Conservation (phyloP, 1,284 basidiomycete genomes). For the Malassezia obtusa region DNA sequence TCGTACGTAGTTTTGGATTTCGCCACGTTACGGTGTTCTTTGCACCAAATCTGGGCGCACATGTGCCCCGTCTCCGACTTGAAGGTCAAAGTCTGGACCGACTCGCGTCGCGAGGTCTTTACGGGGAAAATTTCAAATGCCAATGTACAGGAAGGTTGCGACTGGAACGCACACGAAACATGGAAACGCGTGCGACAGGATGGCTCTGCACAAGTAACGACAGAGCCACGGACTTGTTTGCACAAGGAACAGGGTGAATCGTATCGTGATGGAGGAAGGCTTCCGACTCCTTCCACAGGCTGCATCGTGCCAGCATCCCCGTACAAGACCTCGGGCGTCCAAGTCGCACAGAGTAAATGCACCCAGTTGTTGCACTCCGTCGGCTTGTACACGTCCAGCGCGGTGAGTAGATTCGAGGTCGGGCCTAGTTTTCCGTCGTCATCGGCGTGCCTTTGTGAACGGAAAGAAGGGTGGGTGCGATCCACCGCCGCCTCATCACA, state of each 20-base stretch:
- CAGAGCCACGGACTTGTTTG: conserved; percentile 62
- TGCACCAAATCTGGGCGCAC: conserved; percentile 69
- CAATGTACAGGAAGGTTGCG: conserved; percentile 60
- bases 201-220: conserved; percentile 65
- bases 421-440: neutral
- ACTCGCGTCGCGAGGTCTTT: conserved; percentile 43
- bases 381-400: conserved; percentile 73
- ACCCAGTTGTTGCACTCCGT: conserved; percentile 90
- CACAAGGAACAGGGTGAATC: conserved; percentile 53
- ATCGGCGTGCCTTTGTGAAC: neutral
- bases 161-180: conserved; percentile 76
- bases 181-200: conserved; percentile 68
- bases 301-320: conserved; percentile 64
- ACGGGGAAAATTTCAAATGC: conserved; percentile 81
- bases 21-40: conserved; percentile 59
- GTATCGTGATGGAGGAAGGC: conserved; percentile 53
- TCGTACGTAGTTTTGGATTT: conserved; percentile 63
- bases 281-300: conserved; percentile 75
- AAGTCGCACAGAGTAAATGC: conserved; percentile 79
- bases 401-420: conserved; percentile 49
- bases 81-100: conserved; percentile 64
- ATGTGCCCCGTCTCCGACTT: conserved; percentile 75
- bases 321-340: conserved; percentile 71
- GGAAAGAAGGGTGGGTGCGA: neutral
- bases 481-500: conserved; percentile 19